Evolutionary conservation across 345 rosid genomes (phyloP), one percentile per base, ranked within the genome.

Genomic region (Eucalyptus marginata): DNA sequence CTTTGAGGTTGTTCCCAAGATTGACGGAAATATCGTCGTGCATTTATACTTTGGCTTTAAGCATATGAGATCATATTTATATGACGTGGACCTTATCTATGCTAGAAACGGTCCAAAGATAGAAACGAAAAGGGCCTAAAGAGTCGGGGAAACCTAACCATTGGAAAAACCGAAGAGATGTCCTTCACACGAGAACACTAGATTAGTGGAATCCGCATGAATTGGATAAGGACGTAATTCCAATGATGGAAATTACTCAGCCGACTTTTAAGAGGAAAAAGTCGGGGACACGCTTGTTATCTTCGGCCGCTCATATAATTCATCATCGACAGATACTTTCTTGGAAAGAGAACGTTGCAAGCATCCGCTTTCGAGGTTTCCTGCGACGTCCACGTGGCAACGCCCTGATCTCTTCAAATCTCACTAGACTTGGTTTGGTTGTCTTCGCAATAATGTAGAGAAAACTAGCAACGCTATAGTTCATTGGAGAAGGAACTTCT

Each of bases 401-500:
- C 1, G 24, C 25, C 24, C 43, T 3, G 25, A 33, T 68, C 80
- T 18, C 44, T 5, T 15, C 18, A 50, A 15, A 15, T 50, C 18
- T 18, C 52, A 50, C 20, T 16, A 50, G 52, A 50, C 20, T 50
- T 50, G 52, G 52, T 50, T 50, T 50, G 52, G 52, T 50, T 50
- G 20, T 50, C 52, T 50, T 50, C 3, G 52, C 52, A 50, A 50
- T 50, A 50, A 50, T 50, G 52, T 15, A 5, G 18, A 50, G 52
- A 50, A 50, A 50, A 50, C 52, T 50, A 50, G 52, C 52, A 50
- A 50, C 20, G 7, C 52, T 50, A 15, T 15, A 15, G 18, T 50
- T 50, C 52, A 50, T 50, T 15, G 20, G 52, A 50, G 52, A 50
- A 50, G 0, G 0, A 50, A 50, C 6, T 50, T 50, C 20, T 0